A percentile compares a stretch with the other conserved stretches of the same genome.
Conservation (phyloP, 2,329 filamentous ascomycete genomes). For the Calonectria fujianensis region DNA sequence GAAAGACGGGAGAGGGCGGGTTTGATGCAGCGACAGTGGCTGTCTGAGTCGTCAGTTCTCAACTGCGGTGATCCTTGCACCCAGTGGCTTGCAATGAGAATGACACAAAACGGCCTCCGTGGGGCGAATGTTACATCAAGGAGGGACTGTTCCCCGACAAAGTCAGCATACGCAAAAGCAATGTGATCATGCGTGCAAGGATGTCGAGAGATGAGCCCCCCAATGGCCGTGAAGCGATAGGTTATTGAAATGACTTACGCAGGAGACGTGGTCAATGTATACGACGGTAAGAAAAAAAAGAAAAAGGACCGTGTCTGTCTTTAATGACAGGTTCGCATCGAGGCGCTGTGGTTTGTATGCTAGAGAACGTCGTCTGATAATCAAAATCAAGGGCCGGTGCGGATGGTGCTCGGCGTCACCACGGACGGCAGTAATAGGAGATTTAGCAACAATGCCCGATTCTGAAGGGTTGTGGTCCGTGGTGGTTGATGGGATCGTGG, state of each 20-base stretch:
- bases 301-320: slow-evolving; percentile 16
- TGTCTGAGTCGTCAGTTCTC: slow-evolving; percentile 19
- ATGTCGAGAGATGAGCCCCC: slow-evolving; percentile 2
- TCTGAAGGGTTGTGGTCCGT: slow-evolving; percentile 13
- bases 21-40: slow-evolving; percentile 7
- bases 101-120: slow-evolving; percentile 35
- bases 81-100: slow-evolving; percentile 35
- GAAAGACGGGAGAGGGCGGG: background rate
- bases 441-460: slow-evolving; percentile 31
- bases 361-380: background rate
- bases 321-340: slow-evolving; percentile 24
- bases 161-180: slow-evolving; percentile 42
- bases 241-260: slow-evolving; percentile 26
- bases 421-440: slow-evolving; percentile 33
- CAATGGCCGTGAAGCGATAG: background rate
- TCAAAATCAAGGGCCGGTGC: background rate
- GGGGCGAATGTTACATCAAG: slow-evolving; percentile 35
- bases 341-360: background rate
- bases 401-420: background rate
- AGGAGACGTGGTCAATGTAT: background rate
- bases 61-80: slow-evolving; percentile 47
- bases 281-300: slow-evolving; percentile 4
- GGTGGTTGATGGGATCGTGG: slow-evolving; percentile 13
- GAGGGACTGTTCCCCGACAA: slow-evolving; percentile 31
- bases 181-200: slow-evolving; percentile 18